Conservation (phyloP, 2,329 filamentous ascomycete genomes). For the Pseudonectria foliicola region DNA sequence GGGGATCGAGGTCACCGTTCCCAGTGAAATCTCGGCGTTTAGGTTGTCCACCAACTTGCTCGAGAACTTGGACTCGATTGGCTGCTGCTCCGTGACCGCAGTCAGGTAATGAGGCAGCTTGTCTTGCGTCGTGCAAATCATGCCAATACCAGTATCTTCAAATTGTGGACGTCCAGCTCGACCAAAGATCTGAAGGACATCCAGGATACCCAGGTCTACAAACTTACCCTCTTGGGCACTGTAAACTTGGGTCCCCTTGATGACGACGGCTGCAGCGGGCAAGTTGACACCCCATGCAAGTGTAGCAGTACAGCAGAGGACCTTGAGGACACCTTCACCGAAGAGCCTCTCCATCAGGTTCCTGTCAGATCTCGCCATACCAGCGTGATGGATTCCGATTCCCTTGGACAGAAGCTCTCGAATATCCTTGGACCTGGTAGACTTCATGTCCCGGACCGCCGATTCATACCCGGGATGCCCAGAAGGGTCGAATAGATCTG, state of each 20-base stretch:
- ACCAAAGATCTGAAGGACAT: constrained; percentile 96
- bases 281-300: constrained; percentile 98
- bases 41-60: constrained; percentile 91
- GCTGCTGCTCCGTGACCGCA: constrained; percentile 90
- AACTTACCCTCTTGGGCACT: constrained; percentile 96
- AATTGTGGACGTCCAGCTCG: constrained; percentile 97
- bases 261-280: constrained; percentile 90
- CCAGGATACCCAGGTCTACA: constrained; percentile 89
- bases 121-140: constrained; percentile 95
- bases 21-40: constrained; percentile 88
- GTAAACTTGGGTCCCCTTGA: constrained; percentile 97
- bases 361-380: constrained; percentile 88
- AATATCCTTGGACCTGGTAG: constrained; percentile 77
- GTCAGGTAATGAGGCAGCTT: constrained; percentile 85
- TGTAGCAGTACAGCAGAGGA: constrained; percentile 96
- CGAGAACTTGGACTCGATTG: constrained; percentile 96
- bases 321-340: constrained; percentile 83
- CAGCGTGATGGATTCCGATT: constrained; percentile 91
- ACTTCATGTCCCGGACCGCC: constrained; percentile 77
- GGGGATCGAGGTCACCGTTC: constrained; percentile 87
- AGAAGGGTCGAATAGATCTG: constrained; percentile 76
- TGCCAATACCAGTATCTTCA: constrained; percentile 94
- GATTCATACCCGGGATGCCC: constrained; percentile 72
- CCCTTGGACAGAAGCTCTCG: constrained; percentile 86
- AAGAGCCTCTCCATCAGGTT: constrained; percentile 96